phyloP scores from a whole-genome alignment of 2,329 filamentous ascomycete species.

The Arthrobotrys sphaeroides region DNA sequence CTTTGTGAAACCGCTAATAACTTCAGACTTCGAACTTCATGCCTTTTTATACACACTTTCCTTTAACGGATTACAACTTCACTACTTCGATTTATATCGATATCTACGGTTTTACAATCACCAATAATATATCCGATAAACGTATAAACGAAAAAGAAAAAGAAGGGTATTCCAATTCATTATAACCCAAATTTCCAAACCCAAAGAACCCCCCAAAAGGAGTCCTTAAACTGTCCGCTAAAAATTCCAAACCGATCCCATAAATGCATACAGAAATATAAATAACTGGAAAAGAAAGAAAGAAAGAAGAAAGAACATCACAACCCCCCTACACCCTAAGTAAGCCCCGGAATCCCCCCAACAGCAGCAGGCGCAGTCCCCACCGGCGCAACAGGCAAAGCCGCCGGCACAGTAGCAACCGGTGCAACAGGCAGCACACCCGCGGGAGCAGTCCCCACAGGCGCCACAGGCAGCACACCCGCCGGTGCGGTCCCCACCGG shows the following conservation, averaged over 20 bases:
- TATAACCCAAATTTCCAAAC: too few species aligned
- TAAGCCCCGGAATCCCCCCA: neutral
- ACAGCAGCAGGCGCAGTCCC: neutral
- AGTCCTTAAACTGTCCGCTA: too few species aligned
- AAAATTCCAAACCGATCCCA: too few species aligned
- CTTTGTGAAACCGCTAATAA: slow-evolving; percentile 2
- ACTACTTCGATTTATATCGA: too few species aligned
- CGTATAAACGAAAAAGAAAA: too few species aligned
- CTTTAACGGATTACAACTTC: too few species aligned
- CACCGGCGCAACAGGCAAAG: neutral
- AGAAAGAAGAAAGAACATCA: neutral
- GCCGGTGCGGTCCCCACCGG: neutral
- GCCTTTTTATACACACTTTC: neutral
- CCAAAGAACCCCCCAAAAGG: too few species aligned
- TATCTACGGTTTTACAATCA: too few species aligned
- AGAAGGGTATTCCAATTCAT: too few species aligned
- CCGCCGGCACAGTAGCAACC: neutral
- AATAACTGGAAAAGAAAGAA: too few species aligned
- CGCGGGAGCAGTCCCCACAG: neutral
- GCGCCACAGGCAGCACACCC: neutral
- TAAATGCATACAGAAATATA: too few species aligned
- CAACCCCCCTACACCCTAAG: neutral
- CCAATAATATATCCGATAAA: too few species aligned
- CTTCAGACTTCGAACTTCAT: neutral
- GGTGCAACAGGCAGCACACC: neutral